phyloP scores from a whole-genome alignment of 148 eudicot species.

The Agrostemma githago region DNA sequence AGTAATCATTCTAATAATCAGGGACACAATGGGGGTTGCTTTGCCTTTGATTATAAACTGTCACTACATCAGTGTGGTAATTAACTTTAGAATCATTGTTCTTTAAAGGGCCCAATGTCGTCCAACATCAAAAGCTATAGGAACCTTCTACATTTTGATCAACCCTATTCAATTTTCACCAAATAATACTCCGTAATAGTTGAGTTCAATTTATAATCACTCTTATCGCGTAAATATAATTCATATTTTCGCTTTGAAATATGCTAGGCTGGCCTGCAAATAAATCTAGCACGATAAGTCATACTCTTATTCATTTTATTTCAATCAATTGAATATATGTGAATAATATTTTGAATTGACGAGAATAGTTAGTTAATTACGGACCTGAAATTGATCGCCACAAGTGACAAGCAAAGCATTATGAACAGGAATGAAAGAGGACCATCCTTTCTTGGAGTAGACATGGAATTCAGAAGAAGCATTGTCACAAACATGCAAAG shows the following conservation, averaged over 20 bases:
- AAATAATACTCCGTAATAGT: too few relatives aligned
- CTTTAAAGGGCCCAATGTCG: not conserved
- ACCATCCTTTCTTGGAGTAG: constrained; percentile 92
- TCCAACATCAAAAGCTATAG: not conserved
- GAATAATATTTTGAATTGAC: not conserved
- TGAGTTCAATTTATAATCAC: too few relatives aligned
- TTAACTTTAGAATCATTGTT: not conserved
- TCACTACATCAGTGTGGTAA: not conserved
- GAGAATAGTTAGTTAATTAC: constrained; percentile 6
- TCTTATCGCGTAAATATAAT: too few relatives aligned
- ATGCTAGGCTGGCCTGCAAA: too few relatives aligned
- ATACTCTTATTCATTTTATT: too few relatives aligned
- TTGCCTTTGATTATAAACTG: not conserved
- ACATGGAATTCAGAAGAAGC: constrained; percentile 75
- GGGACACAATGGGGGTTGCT: constrained; percentile 8
- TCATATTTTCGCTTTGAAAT: too few relatives aligned
- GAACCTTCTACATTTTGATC: not conserved
- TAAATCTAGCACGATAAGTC: too few relatives aligned
- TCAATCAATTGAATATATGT: too few relatives aligned
- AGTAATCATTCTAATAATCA: constrained; percentile 2
- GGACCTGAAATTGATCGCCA: constrained; percentile 90
- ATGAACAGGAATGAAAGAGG: constrained; percentile 48
- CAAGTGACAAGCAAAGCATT: constrained; percentile 62
- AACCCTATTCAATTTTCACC: not conserved
- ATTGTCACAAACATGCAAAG: constrained; percentile 50